phyloP scores from a whole-genome alignment of 257 asterid species.

The Asclepias syriaca region DNA sequence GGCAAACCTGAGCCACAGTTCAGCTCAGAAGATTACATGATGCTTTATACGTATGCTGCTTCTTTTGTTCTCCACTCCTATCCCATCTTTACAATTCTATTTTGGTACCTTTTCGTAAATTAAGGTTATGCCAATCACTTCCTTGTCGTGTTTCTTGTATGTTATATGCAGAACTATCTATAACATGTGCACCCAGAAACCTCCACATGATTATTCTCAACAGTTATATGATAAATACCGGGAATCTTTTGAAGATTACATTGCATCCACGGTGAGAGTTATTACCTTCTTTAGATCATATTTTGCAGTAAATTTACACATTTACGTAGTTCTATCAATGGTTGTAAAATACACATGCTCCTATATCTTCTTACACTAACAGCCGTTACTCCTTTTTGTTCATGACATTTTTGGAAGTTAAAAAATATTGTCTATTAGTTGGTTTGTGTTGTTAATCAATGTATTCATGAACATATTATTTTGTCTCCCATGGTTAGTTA shows the following conservation, averaged over 20 bases:
- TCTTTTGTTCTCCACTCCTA: not conserved
- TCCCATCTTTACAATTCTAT: too few species aligned
- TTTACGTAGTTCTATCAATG: not conserved
- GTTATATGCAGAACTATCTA: conserved; percentile 65
- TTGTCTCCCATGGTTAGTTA: not conserved
- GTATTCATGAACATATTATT: not conserved
- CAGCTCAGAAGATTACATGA: conserved; percentile 87
- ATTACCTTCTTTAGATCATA: not conserved
- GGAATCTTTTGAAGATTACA: conserved; percentile 82
- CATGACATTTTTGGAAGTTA: not conserved
- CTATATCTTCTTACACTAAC: not conserved
- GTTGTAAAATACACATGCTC: not conserved
- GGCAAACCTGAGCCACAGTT: conserved; percentile 86
- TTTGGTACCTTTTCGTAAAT: not conserved
- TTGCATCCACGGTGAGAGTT: conserved; percentile 57
- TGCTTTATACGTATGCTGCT: conserved; percentile 78
- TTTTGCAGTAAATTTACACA: not conserved
- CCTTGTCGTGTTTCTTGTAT: conserved; percentile 15
- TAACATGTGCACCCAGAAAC: conserved; percentile 98
- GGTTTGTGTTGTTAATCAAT: not conserved
- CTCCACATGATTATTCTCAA: conserved; percentile 97
- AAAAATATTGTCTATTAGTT: not conserved
- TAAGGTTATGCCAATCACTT: not conserved
- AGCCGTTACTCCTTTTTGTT: not conserved
- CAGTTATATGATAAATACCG: conserved; percentile 84